Base-by-base conservation (phyloP, 257 asterid genomes). In the Solanum pinnatisectum region DNA sequence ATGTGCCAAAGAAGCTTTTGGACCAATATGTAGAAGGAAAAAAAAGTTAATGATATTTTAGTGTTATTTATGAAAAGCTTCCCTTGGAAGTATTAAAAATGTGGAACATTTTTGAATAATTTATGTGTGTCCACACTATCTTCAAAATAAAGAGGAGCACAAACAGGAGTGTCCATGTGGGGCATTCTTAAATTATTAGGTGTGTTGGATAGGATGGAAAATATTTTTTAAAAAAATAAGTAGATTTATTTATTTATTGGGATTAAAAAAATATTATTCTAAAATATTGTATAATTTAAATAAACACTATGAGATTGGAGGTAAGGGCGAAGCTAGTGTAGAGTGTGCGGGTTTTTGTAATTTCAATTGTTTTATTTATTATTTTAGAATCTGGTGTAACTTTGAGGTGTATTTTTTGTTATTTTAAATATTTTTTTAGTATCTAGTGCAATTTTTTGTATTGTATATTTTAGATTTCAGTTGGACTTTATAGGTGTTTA, bases 1-100 rank as follows among this genome's bases (percentile, higher is more conserved):
- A 67, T 89, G 93, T 89, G 86, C 23, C 27, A 13, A 35, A 60
- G 91, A 92, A 90, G 93, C 90, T 89, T 83, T 90, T 91, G 42
- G 86, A 49, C 88, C 90, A 77, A 68, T 23, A 2, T 88, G 92
- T 87, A 90, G 89, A 88, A 90, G 81, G 93, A 89, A 30, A 30
- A 30, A 30, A 30, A 92, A 92, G 93, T 90, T 92, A 89, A 49
- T 35, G 60, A 77, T 77, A 77, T 40, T 77, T 77, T 76, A 37
- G 56, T 6, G 5, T 74, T 74, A 37, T 37, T 74, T 74, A 37
- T 36, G 27, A 2, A 44, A 74, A 74, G 42, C 83, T 74, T 74
- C 22, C 56, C 56, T 74, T 22, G 33, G 7, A 74, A 74, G 49
- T 20, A 20, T 1, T 56, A 74, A 74, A 22, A 74, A 22, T 37